phyloP scores from a whole-genome alignment of 2,329 filamentous ascomycete species.

The Phyllosticta paracitricarpa region DNA sequence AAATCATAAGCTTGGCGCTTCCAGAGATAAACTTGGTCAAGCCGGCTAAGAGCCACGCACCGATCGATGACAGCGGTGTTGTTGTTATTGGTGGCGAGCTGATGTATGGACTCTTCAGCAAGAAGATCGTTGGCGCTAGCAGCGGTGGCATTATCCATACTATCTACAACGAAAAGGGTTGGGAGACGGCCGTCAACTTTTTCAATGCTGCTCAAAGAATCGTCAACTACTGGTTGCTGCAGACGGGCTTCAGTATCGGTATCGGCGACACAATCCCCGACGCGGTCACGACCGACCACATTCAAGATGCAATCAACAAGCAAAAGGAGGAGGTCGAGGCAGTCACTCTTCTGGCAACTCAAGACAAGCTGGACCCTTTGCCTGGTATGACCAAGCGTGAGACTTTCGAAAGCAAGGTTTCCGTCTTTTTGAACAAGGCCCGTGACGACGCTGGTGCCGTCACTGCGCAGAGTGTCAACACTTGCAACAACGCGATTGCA shows the following conservation, averaged over 20 bases:
- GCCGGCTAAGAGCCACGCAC: constrained; percentile 26
- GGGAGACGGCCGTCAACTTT: constrained; percentile 79
- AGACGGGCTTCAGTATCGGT: constrained; percentile 94
- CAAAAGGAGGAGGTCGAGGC: constrained; percentile 73
- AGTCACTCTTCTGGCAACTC: constrained; percentile 68
- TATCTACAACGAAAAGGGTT: constrained; percentile 89
- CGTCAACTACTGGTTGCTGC: constrained; percentile 93
- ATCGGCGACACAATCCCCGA: constrained; percentile 98
- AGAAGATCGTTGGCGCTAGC: constrained; percentile 88
- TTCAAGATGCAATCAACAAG: constrained; percentile 69
- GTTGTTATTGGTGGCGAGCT: constrained; percentile 80
- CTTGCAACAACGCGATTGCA: constrained; percentile 90
- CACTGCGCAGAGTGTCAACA: constrained; percentile 85
- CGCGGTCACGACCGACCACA: constrained; percentile 68
- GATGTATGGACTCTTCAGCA: constrained; percentile 81
- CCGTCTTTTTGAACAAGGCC: constrained; percentile 84
- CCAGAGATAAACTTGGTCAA: constrained; percentile 62
- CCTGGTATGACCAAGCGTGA: constrained; percentile 98
- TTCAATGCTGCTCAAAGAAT: constrained; percentile 93
- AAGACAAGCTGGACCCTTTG: constrained; percentile 79
- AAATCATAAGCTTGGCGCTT: constrained; percentile 89
- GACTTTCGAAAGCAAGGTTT: constrained; percentile 96
- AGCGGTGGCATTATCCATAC: constrained; percentile 89
- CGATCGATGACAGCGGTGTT: constrained; percentile 65
- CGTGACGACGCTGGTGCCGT: constrained; percentile 93